These are phyloP conservation scores for Solanum arcanum DNA, from an alignment of 257 asterid genomes.

Conservation along the genomic window DNA sequence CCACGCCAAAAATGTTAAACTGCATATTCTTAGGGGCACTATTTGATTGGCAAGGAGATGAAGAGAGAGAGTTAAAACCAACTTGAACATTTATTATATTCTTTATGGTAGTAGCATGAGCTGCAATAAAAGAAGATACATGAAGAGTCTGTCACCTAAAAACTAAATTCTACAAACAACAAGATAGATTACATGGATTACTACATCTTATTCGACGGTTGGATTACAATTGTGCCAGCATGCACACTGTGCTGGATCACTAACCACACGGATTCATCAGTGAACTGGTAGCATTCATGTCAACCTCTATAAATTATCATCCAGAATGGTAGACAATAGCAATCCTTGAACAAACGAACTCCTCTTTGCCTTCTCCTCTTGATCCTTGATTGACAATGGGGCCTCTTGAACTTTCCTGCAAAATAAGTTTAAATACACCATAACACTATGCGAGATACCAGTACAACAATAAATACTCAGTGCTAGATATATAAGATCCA, in stretches of 20 bases:
- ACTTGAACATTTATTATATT: constrained; percentile 2
- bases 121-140: constrained; percentile 18
- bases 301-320: constrained; percentile 32
- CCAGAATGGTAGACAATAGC: constrained; percentile 61
- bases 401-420: constrained; percentile 60
- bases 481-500: background rate
- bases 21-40: too few species aligned
- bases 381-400: constrained; percentile 69
- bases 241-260: constrained; percentile 9
- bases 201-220: constrained; percentile 40
- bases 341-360: constrained; percentile 64
- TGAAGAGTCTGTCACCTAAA: constrained; percentile 13
- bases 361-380: constrained; percentile 80
- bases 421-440: background rate
- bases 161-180: constrained; percentile 28
- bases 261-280: background rate
- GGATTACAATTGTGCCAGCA: constrained; percentile 11
- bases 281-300: background rate
- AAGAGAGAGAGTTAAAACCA: background rate
- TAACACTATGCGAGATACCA: background rate
- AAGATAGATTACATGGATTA: constrained; percentile 45
- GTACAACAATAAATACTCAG: background rate
- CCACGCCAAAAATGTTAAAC: background rate
- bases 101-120: constrained; percentile 22
- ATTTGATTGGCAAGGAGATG: background rate